Base-by-base conservation (phyloP, 1,139 yeast genomes). In the Hyphopichia buzzinii region DNA sequence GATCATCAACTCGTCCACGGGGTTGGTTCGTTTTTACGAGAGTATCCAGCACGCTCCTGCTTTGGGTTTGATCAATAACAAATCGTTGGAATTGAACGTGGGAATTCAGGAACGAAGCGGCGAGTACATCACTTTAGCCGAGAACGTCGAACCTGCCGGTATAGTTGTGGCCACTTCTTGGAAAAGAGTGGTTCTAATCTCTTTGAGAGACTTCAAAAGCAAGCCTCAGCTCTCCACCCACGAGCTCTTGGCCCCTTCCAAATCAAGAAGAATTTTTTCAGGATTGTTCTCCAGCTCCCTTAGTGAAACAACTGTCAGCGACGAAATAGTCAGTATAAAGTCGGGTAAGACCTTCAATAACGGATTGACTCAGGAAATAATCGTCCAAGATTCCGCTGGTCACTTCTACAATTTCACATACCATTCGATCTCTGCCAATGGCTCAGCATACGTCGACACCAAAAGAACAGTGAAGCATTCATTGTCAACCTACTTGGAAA, bases 91-190 rank as follows among this genome's bases (percentile, higher is more conserved):
- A 36, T 47, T 63, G n/a, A 44, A 48, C 5, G 43, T 79, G 21
- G 65, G 63, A 4, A 54, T 81, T 13, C 56, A 56, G 34, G 33
- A 47, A 12, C 51, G 59, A 8, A 70, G 67, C 32, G 74, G 77
- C 21, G 95, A 86, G 52, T 59, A 59, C 33, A 67, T 87, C 17
- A 76, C 80, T 1, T 54, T 71, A 30, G 75, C 83, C 2, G 77
- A 79, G 41, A 78, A 77, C 43, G 72, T 82, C 12, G 90, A 84
- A 46, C 92, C 94, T 0, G 80, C 85, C 3, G 95, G 96, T 1
- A 63, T 88, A 5, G 67, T 83, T 1, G 56, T 85, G 8, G 77
- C 89, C 4, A 87, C 96, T 0, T 78, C 88, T 4, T 68, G 77
- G 49, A 88, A 87, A 27, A 65, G 94, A 42, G 77, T 84, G 33